Base-by-base conservation (phyloP, 345 rosid species). In the Trapa bicornis region DNA sequence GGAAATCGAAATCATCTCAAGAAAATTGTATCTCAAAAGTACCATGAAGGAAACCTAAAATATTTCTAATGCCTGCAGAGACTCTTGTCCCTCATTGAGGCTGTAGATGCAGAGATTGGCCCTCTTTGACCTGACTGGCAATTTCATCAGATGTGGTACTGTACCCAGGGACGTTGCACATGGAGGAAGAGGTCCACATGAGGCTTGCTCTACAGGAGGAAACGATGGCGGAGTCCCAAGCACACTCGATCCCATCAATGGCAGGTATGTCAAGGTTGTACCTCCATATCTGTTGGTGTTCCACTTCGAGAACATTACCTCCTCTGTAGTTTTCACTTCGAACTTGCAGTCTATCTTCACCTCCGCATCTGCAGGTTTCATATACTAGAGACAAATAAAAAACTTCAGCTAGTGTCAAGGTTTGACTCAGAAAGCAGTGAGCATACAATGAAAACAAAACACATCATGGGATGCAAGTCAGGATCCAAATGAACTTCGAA, bases 121-220 rank as follows among this genome's bases (percentile, higher is more conserved):
- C 37, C 78, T 74, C 75, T 75, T 84, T 73, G 88, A 78, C 76
- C 86, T 87, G 70, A 95, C 72, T n/a, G 6, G 84, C 74, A 1
- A 87, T 82, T 77, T 84, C 86, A 77, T 91, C 87, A 6, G 97
- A 76, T 7, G 98, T 91, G 72, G 78, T 79, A 75, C 72, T 81
- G 78, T 84, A 79, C 39, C 96, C 96, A 61, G 97, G 99, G 73
- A 95, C 78, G 68, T 81, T 84, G 84, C 97, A 95, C 58, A 81
- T 72, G 64, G 71, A 71, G 14, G 84, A 77, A 12, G 88, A 83
- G 73, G 76, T 87, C 80, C 82, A 65, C 66, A 87, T 62, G 69
- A 95, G 73, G 70, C 80, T 86, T 65, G 99, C 96, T 67, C 82
- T 80, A 65, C 99, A 95, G 39, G 89, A 80, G 54, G 86, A 80